Base-by-base conservation (phyloP, 495 filamentous ascomycete species). In the Penicillium mononematosum region DNA sequence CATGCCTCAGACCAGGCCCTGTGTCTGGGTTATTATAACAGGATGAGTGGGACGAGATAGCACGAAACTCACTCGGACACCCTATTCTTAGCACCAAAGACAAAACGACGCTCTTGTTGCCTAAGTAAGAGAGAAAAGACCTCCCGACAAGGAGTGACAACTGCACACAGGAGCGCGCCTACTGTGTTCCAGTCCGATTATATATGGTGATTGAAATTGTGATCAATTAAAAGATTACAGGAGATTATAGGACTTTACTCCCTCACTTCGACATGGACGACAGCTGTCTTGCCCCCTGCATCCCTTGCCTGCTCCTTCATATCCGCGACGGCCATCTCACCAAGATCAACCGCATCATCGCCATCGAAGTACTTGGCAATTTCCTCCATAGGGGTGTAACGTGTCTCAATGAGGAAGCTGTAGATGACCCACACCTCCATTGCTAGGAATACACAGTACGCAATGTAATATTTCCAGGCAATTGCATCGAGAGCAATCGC, bases 401-500 rank as follows among this genome's bases (percentile, higher is more conserved):
- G 79, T 45, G 84, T 88, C 73, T 88, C 85, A 54, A 86, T 74
- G 58, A 84, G 87, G 74, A 83, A 82, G 74, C 83, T 80, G 73
- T 78, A 87, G 45, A 86, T 82, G 43, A 85, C 82, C 45, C 63
- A 32, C 49, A 86, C 65, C 70, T 86, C 83, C 64, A 82, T 56
- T 53, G 72, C 76, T 66, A 86, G 79, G 81, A 82, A 86, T 70
- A 74, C 68, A 45, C 82, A 84, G 73, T 85, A 86, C 70, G 85
- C 81, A 65, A 84, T 73, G 64, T 84, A 85, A 55, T 85, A 78
- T 65, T 80, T 81, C 83, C 83, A 86, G 55, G 72, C 62, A 45
- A 85, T 78, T 38, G 69, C 67, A 24, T 82, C 64, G 51, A 88
- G 78, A 16, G 79, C 84, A 24, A 87, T 73, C 0, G 83, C 81